phyloP scores from a whole-genome alignment of 768 basidiomycete species.

The Cystofilobasidium ferigula region DNA sequence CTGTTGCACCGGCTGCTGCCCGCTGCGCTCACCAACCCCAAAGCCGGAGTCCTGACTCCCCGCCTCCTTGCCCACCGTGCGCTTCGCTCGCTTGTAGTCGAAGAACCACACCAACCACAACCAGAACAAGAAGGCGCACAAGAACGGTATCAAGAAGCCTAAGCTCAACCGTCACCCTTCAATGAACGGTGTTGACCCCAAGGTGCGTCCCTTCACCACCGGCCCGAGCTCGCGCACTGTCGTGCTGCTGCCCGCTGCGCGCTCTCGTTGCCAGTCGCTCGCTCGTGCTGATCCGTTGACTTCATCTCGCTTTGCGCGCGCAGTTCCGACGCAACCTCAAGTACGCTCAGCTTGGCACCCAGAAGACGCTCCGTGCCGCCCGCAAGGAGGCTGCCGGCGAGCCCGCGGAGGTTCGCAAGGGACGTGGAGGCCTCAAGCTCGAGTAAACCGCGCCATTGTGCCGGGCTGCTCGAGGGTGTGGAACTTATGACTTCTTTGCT shows the following conservation, averaged over 20 bases:
- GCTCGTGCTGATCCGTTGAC: not conserved
- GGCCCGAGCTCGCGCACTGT: not conserved
- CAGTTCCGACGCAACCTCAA: constrained; percentile 27
- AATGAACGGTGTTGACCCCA: constrained; percentile 62
- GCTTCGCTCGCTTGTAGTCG: constrained; percentile 64
- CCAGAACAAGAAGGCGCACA: constrained; percentile 78
- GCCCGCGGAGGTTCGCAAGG: constrained; percentile 24
- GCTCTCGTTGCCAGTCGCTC: not conserved
- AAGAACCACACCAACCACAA: constrained; percentile 54
- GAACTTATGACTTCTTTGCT: too few relatives aligned
- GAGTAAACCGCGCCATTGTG: not conserved
- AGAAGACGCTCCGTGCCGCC: constrained; percentile 24
- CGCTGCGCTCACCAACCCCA: too few relatives aligned
- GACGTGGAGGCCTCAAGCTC: constrained; percentile 1
- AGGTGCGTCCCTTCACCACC: constrained; percentile 10
- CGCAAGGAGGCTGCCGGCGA: constrained; percentile 25
- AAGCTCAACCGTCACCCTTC: constrained; percentile 62
- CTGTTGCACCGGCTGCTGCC: too few relatives aligned
- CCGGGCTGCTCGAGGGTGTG: too few relatives aligned
- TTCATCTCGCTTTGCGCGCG: not conserved
- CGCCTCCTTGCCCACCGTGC: not conserved
- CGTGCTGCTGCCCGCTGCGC: not conserved
- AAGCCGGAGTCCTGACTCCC: not conserved
- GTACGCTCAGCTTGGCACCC: constrained; percentile 27
- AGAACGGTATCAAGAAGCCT: constrained; percentile 89